These are phyloP conservation scores for Peniophora sp. DNA, from an alignment of 1,284 basidiomycete species.

Conservation along the genomic window DNA sequence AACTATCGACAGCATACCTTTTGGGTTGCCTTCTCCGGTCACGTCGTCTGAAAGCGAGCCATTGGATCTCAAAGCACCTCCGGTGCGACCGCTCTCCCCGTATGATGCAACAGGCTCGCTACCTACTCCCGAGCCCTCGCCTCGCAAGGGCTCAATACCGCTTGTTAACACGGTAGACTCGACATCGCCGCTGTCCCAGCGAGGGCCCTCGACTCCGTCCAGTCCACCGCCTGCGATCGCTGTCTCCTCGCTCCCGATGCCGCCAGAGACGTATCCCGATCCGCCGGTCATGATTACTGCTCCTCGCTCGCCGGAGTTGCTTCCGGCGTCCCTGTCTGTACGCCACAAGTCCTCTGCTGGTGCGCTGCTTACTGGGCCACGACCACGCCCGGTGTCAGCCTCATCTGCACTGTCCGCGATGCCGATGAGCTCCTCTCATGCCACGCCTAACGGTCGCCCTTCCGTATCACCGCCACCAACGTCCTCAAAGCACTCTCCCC, in stretches of 20 bases:
- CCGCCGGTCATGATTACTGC: not conserved
- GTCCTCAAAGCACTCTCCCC: not conserved
- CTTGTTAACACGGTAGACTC: not conserved
- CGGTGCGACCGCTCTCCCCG: not conserved
- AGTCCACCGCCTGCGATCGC: not conserved
- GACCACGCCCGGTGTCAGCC: too few species aligned
- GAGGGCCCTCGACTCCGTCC: not conserved
- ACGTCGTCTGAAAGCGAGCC: not conserved
- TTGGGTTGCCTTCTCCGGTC: not conserved
- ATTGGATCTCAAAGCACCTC: not conserved
- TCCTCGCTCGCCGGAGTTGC: too few species aligned
- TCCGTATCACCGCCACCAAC: not conserved
- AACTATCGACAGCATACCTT: too few species aligned
- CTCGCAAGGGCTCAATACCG: not conserved
- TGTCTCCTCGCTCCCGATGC: not conserved
- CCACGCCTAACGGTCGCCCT: too few species aligned
- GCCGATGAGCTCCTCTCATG: too few species aligned
- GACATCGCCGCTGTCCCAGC: not conserved
- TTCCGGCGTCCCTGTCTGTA: too few species aligned
- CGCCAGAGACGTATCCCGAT: not conserved
- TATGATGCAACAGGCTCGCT: not conserved
- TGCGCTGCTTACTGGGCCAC: too few species aligned
- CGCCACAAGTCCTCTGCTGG: too few species aligned
- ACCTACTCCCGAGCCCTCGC: not conserved
- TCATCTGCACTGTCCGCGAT: too few species aligned